These are phyloP conservation scores for Euphorbia celastroides DNA, from an alignment of 441 rosid genomes.

Conservation along the genomic window DNA sequence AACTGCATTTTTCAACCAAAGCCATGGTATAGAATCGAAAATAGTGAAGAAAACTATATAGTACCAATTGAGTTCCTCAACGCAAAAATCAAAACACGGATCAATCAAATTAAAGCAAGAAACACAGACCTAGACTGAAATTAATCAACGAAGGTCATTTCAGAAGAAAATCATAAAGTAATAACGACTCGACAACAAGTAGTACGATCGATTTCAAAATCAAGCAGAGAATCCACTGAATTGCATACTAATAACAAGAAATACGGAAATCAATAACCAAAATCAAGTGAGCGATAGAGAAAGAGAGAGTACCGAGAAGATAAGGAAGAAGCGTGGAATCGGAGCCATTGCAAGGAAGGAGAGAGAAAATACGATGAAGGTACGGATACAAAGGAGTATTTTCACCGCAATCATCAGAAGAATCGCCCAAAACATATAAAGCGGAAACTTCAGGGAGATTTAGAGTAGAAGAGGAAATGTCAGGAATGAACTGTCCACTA, in stretches of 20 bases:
- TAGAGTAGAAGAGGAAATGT: background rate
- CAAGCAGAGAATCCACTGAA: background rate
- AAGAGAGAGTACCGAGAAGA: slow-evolving; percentile 15
- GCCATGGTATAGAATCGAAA: background rate
- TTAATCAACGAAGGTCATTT: background rate
- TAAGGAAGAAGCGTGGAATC: background rate
- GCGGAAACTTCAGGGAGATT: slow-evolving; percentile 27
- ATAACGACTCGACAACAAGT: too few species aligned
- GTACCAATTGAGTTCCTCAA: background rate
- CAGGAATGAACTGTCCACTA: slow-evolving; percentile 2
- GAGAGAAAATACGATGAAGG: background rate
- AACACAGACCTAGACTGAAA: background rate
- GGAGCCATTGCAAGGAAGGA: slow-evolving; percentile 3
- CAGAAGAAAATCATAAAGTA: too few species aligned
- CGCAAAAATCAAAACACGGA: too few species aligned
- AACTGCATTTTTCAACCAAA: background rate
- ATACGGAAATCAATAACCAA: background rate
- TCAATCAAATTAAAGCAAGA: too few species aligned
- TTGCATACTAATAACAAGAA: background rate
- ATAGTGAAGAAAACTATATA: background rate
- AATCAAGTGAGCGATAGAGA: background rate
- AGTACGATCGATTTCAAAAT: background rate
- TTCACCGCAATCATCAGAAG: slow-evolving; percentile 60
- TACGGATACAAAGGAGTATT: slow-evolving; percentile 43
- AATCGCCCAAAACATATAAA: slow-evolving; percentile 51